Evolutionary conservation across 2,329 filamentous ascomycete species (phyloP), one percentile per base, ranked within the genome.

Genomic region (Beauveria varroae): DNA sequence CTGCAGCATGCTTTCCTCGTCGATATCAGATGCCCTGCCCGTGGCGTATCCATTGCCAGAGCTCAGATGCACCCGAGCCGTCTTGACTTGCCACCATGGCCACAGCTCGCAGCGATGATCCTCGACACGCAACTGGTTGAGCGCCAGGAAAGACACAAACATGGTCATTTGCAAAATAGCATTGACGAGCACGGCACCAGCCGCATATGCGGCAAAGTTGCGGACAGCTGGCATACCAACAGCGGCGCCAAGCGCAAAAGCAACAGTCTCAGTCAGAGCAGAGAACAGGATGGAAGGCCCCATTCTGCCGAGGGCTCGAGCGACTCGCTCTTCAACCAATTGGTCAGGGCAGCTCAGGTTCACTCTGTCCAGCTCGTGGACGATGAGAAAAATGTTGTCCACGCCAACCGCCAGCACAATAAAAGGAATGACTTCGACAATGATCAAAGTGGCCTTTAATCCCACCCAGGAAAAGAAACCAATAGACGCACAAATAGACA

Each of bases 321-420:
- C 89, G 60, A 98, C 87, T 28, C 95, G 85, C 69, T 93, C 87
- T 67, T 96, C 89, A 2, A 99, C 88, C 72, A 89, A 83, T 64
- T 93, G 89, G 69, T 98, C 93, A 0, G 93, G 91, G 69, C 96
- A 90, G 72, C 89, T 96, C 67, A 92, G 78, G 69, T 99, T 99
- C 71, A 97, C 90, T 34, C 95, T 85, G 72, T 99, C 95, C 63
- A 99, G 96, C 74, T 99, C 95, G 74, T 99, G 95, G 0, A 99
- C 95, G 63, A 99, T 96, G 61, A 99, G 79, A 77, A 99, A 99
- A 68, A 99, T 98, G 71, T 99, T 99, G 81, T 99, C 95, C 3
- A 99, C 96, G 51, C 95, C 95, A 30, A 99, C 93, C 14, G 95
- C 95, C 22, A 99, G 79, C 10, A 99, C 93, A 65, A 99, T 87